Percentiles rank a stretch among this genome's conserved stretches.
These are phyloP conservation scores for Mycena alexandri DNA, from an alignment of 768 basidiomycete species.

Conservation along the genomic window DNA sequence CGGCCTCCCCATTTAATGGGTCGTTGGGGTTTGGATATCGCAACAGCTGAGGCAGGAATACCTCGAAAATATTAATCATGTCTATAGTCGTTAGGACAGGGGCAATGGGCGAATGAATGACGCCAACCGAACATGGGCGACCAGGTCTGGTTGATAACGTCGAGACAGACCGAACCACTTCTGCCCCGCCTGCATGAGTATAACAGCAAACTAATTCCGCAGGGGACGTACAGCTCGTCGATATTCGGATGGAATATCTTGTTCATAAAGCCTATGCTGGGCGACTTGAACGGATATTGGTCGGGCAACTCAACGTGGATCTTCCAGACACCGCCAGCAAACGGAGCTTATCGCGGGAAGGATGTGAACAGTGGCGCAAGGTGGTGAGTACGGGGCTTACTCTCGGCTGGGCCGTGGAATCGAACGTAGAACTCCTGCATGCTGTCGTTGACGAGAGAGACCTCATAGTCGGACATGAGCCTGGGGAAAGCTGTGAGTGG, in stretches of 20 bases:
- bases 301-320: conserved; percentile 99
- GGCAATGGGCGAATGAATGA: conserved; percentile 3
- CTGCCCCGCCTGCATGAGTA: conserved; percentile 54
- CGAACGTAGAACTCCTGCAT: conserved; percentile 99
- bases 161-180: conserved; percentile 97
- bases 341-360: conserved; percentile 75
- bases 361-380: conserved; percentile 15
- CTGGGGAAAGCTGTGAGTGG: conserved; percentile 56
- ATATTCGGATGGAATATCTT: conserved; percentile 99
- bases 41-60: conserved; percentile 95
- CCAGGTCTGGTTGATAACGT: conserved; percentile 99
- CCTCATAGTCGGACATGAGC: conserved; percentile 98
- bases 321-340: conserved; percentile 98
- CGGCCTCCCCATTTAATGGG: conserved; percentile 97
- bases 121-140: conserved; percentile 98
- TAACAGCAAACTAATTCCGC: conserved; percentile 14
- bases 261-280: conserved; percentile 99
- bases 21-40: conserved; percentile 99
- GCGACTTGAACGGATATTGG: conserved; percentile 98
- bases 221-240: conserved; percentile 89
- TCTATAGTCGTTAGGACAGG: conserved; percentile 61
- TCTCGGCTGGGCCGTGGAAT: conserved; percentile 94
- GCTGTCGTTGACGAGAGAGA: conserved; percentile 96
- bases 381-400: conserved; percentile 62
- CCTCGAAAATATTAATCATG: conserved; percentile 99